Evolutionary conservation across 495 filamentous ascomycete genomes (phyloP), one percentile per base, ranked within the genome.

Genomic region (Darksidea phi): DNA sequence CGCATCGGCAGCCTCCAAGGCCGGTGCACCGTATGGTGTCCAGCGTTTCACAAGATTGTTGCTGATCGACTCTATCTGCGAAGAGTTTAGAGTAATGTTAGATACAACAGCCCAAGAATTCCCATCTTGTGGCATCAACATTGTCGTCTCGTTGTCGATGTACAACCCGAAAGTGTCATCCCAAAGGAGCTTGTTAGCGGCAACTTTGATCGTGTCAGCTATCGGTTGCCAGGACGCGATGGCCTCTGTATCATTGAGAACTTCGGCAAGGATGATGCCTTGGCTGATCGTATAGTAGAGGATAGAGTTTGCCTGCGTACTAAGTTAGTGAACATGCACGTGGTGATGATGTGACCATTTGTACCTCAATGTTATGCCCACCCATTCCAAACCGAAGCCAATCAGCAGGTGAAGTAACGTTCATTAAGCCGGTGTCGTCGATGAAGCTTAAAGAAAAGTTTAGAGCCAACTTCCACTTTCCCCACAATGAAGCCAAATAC

Each of bases 11-110:
- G 84, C 75, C 63, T 88, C 84, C 17, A 76, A 73, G 11, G 83
- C 77, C 0, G 81, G 82, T 6, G 85, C 82, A 41, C 85, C 85
- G 50, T 79, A 80, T 20, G 76, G 77, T 1, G 69, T 80, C 85
- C 85, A 86, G 26, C 84, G 79, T 0, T 70, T 46, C 18, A 72
- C 71, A 8, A 88, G 72, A 41, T 70, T 75, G 7, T 73, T 54
- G 12, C 79, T 82, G 50, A 86, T 69, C 24, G 56, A 32, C 3
- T 57, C 56, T 13, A 34, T 57, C 48, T 63, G 63, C 2, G 67
- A 51, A 24, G 59, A 54, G 50, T 68, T 70, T 6, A 46, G 32
- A 18, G 73, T 68, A 24, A 72, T 57, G 51, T 68, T 57, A 37
- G 75, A 63, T 46, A 76, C 66, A 1, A 80, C 55, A 15, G 70